Evolutionary conservation across 73 alveolate genomes (phyloP).

Genomic region (Urostyla sp.): DNA sequence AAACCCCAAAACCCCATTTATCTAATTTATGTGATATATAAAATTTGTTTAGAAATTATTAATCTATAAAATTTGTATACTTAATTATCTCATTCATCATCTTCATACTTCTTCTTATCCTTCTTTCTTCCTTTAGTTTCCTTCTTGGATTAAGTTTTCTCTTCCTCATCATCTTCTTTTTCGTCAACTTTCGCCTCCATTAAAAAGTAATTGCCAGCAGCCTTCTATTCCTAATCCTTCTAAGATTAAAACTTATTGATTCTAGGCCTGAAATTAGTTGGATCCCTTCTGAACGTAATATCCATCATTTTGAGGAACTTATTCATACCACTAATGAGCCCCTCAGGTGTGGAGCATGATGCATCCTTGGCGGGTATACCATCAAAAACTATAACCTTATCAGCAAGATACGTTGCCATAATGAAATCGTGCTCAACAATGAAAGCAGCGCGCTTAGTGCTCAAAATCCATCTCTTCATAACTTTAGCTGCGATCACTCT

Average conservation of each 20-base stretch:
- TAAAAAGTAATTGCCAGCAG: conserved; percentile 93
- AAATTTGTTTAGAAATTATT: too few species aligned
- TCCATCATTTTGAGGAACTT: conserved; percentile 94
- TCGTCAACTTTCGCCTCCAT: conserved; percentile 78
- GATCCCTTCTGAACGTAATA: conserved; percentile 98
- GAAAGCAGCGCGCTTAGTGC: conserved; percentile 93
- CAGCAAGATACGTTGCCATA: conserved; percentile 99
- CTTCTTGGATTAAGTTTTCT: too few species aligned
- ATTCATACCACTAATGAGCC: conserved; percentile 97
- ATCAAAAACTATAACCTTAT: conserved; percentile 92
- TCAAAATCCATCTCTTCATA: conserved; percentile 95
- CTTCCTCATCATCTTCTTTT: conserved; percentile 45
- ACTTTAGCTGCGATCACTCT: conserved; percentile 96
- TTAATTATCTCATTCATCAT: not conserved
- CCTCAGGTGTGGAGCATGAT: conserved; percentile 91
- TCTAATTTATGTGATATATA: too few species aligned
- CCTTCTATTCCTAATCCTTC: conserved; percentile 96
- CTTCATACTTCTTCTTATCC: conserved; percentile 36
- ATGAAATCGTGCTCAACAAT: conserved; percentile 98
- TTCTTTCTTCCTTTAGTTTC: not conserved
- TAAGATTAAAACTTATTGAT: conserved; percentile 96
- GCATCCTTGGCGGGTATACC: conserved; percentile 95
- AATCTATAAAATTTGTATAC: too few species aligned
- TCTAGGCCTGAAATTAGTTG: conserved; percentile 98
- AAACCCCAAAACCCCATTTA: too few species aligned